Evolutionary conservation across 163 green algal genomes (phyloP).

Genomic region (Scenedesmus sp.): DNA sequence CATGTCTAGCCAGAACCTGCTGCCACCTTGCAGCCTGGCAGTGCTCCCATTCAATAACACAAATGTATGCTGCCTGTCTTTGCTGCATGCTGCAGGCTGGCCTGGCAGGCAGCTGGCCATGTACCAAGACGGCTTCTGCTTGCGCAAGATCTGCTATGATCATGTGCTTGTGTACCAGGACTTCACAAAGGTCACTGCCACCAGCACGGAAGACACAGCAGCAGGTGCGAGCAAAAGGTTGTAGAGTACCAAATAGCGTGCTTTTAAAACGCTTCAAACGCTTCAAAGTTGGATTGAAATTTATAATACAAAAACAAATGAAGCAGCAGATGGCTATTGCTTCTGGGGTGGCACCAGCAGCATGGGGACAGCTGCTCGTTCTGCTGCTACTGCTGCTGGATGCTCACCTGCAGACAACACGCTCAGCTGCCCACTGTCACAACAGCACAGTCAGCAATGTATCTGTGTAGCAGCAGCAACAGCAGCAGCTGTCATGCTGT

Average conservation of each 20-base stretch:
- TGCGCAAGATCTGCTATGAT: constrained; percentile 11
- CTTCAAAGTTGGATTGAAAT: too few species aligned
- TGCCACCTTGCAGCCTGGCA: neutral
- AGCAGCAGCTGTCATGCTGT: too few species aligned
- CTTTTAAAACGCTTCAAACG: too few species aligned
- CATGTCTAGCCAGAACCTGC: too few species aligned
- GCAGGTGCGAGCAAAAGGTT: neutral
- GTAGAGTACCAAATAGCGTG: too few species aligned
- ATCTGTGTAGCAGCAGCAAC: too few species aligned
- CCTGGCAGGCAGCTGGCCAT: constrained; percentile 18
- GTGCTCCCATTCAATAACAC: neutral
- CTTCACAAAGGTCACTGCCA: constrained; percentile 32
- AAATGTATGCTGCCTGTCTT: neutral
- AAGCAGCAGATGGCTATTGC: neutral
- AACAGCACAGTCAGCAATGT: too few species aligned
- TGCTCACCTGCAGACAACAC: too few species aligned
- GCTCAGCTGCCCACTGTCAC: too few species aligned
- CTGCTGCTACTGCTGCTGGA: constrained; percentile 5
- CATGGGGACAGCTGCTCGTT: neutral
- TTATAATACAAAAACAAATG: too few species aligned
- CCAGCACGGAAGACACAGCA: constrained; percentile 23
- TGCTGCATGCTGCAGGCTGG: constrained; percentile 18
- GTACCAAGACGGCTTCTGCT: neutral
- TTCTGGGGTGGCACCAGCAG: neutral
- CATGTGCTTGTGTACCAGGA: constrained; percentile 24